Conservation (phyloP, 2,329 filamentous ascomycete species). For the Fusarium pseudonygamai region DNA sequence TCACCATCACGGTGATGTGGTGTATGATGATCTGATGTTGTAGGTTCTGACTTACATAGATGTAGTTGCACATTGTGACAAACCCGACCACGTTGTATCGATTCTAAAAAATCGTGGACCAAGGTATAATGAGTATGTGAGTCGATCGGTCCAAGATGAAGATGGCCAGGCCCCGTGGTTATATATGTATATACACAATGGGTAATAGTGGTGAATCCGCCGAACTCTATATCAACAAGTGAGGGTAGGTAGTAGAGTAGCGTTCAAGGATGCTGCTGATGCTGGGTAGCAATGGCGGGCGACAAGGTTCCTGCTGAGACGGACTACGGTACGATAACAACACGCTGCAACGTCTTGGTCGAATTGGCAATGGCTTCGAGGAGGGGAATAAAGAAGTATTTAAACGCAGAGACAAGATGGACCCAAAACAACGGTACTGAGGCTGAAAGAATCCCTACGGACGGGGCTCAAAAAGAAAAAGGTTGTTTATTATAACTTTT, state of each 20-base stretch:
- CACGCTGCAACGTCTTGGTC: conserved; percentile 18
- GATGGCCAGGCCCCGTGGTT: neutral
- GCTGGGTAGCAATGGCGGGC: conserved; percentile 10
- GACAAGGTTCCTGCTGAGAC: conserved; percentile 12
- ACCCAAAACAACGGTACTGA: conserved; percentile 36
- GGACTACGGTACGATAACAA: conserved; percentile 14
- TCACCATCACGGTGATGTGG: neutral
- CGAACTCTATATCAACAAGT: conserved; percentile 10
- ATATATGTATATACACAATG: neutral
- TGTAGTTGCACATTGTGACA: conserved; percentile 61
- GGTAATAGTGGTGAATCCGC: neutral
- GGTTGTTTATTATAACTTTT: conserved; percentile 41
- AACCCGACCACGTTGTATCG: neutral
- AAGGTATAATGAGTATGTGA: neutral
- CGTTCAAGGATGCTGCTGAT: conserved; percentile 5
- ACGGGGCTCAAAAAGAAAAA: conserved; percentile 36
- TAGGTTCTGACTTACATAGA: conserved; percentile 51
- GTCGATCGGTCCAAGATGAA: neutral
- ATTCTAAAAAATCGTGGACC: conserved; percentile 2
- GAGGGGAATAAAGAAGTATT: conserved; percentile 38
- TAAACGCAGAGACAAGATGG: conserved; percentile 37
- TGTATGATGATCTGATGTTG: neutral
- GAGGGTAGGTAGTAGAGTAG: conserved; percentile 3
- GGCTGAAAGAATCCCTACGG: conserved; percentile 30
- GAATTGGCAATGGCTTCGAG: conserved; percentile 10